Evolutionary conservation across 352 stramenopile species (phyloP).

Genomic region (Phytophthora podocarpi): DNA sequence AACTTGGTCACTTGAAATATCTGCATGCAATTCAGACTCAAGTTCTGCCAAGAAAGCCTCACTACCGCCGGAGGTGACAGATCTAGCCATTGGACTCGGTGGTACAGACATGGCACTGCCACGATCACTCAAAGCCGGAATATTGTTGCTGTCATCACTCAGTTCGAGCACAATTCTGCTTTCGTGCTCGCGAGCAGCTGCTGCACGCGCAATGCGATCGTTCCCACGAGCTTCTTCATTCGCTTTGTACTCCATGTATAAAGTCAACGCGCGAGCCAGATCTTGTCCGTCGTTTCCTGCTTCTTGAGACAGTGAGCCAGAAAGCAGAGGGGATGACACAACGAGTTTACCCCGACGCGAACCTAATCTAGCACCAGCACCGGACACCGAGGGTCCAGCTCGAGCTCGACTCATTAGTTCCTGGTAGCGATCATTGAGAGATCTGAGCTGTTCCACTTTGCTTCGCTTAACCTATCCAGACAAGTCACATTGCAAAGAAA

Average conservation of each 20-base stretch:
- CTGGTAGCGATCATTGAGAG: constrained; percentile 29
- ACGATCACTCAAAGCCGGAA: constrained; percentile 9
- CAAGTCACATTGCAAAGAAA: not conserved
- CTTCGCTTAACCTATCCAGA: constrained; percentile 24
- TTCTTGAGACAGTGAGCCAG: not conserved
- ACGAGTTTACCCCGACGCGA: constrained; percentile 1
- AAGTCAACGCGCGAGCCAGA: constrained; percentile 16
- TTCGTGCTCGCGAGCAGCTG: constrained; percentile 25
- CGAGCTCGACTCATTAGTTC: constrained; percentile 27
- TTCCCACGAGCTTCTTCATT: constrained; percentile 24
- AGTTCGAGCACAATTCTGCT: constrained; percentile 5
- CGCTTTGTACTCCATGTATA: constrained; percentile 32
- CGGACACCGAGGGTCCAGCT: not conserved
- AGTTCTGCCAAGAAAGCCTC: constrained; percentile 29
- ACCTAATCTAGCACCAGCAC: constrained; percentile 11
- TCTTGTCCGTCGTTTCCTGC: constrained; percentile 12
- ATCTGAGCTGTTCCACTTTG: constrained; percentile 24
- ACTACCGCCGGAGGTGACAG: constrained; percentile 11
- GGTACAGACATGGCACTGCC: constrained; percentile 12
- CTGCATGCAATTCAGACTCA: constrained; percentile 30
- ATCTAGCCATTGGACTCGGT: constrained; percentile 3
- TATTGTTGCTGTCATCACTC: constrained; percentile 10
- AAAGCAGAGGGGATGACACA: not conserved
- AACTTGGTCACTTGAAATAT: constrained; percentile 17
- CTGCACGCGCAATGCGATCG: constrained; percentile 23